A percentile compares a stretch with the other conserved stretches of the same genome.
Evolutionary conservation across 768 basidiomycete species (phyloP).

Genomic region (Podaxis sp.): DNA sequence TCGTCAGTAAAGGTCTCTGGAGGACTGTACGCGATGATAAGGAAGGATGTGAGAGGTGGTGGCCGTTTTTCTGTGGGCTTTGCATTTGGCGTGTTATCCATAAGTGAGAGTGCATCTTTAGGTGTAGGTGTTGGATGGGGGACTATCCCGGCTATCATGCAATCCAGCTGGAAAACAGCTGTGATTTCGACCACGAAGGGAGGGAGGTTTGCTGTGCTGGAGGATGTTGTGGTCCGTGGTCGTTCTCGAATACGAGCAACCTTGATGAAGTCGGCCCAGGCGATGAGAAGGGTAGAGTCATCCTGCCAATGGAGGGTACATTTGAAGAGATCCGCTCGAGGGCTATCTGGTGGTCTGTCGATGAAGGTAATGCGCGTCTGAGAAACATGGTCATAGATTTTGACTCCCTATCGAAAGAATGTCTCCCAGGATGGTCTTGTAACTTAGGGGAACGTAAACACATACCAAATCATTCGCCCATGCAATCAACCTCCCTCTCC

Average conservation of each 20-base stretch:
- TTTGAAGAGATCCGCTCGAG: constrained; percentile 93
- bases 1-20: constrained; percentile 76
- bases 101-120: constrained; percentile 19
- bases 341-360: constrained; percentile 77
- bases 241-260: constrained; percentile 78
- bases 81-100: neutral
- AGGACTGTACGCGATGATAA: constrained; percentile 85
- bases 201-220: constrained; percentile 46
- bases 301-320: constrained; percentile 93
- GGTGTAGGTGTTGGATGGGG: constrained; percentile 53
- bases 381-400: constrained; percentile 84
- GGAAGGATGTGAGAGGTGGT: constrained; percentile 59
- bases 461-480: constrained; percentile 94
- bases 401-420: constrained; percentile 69
- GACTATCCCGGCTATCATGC: constrained; percentile 90
- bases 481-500: constrained; percentile 84
- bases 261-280: constrained; percentile 93
- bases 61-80: constrained; percentile 15
- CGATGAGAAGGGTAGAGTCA: constrained; percentile 84
- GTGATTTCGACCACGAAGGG: constrained; percentile 84
- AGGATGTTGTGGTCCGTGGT: constrained; percentile 42
- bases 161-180: constrained; percentile 89
- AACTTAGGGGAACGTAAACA: constrained; percentile 9
- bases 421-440: neutral
- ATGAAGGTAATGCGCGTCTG: constrained; percentile 82